A percentile compares a stretch with the other conserved stretches of the same genome.
Conservation (phyloP, 257 asterid species). For the Solanum dulcamara region DNA sequence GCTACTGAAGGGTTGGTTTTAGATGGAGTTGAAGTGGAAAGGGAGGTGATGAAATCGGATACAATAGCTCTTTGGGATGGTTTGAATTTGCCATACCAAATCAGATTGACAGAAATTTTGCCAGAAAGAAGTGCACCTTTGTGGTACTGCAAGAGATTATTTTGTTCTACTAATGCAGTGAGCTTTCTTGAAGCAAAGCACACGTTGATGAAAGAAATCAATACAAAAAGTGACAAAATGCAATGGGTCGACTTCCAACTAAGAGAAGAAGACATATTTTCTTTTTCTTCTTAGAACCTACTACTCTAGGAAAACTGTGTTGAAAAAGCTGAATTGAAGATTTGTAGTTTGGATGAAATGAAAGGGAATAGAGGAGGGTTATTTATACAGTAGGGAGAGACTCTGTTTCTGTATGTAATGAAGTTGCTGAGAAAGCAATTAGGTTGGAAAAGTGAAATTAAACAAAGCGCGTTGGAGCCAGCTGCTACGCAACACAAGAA, state of each 20-base stretch:
- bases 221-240: not conserved
- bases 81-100: constrained; percentile 65
- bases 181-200: not conserved
- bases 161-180: constrained; percentile 6
- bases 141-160: constrained; percentile 39
- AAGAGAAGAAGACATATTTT: not conserved
- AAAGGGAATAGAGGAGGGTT: not conserved
- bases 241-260: too few species aligned
- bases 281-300: not conserved
- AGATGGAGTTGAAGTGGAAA: constrained; percentile 11
- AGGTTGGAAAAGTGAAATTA: not conserved
- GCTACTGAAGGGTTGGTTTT: constrained; percentile 42
- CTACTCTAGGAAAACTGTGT: not conserved
- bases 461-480: not conserved
- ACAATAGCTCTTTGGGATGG: constrained; percentile 56
- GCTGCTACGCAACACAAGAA: not conserved
- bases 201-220: not conserved
- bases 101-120: constrained; percentile 40
- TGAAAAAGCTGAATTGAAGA: not conserved
- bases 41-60: constrained; percentile 53
- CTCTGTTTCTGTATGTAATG: not conserved
- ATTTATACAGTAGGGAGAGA: not conserved
- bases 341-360: not conserved
- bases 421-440: not conserved
- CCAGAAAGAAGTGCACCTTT: constrained; percentile 58